phyloP scores from a whole-genome alignment of 768 basidiomycete species.

The Naematelia aurantialba region DNA sequence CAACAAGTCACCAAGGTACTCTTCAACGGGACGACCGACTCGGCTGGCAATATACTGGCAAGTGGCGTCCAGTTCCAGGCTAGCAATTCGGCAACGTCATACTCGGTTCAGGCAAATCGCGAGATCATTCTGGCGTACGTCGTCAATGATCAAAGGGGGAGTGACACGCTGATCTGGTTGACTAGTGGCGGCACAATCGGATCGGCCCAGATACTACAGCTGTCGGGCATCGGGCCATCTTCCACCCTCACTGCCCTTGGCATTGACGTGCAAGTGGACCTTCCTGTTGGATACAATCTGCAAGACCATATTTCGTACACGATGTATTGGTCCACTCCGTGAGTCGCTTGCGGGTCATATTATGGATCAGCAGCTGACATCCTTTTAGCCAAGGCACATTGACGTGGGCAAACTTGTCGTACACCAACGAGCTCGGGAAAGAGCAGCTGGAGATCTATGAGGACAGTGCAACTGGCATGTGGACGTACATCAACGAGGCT shows the following conservation, averaged over 20 bases:
- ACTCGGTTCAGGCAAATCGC: slow-evolving; percentile 59
- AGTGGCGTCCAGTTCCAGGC: slow-evolving; percentile 57
- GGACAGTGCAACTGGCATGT: slow-evolving; percentile 31
- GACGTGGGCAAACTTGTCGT: slow-evolving; percentile 35
- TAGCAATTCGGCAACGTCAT: slow-evolving; percentile 42
- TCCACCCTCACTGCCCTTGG: slow-evolving; percentile 57
- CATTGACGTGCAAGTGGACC: slow-evolving; percentile 61
- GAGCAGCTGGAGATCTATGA: slow-evolving; percentile 24
- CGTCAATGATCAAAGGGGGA: not conserved
- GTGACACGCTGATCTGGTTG: not conserved
- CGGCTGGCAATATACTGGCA: slow-evolving; percentile 51
- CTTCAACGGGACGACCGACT: slow-evolving; percentile 50
- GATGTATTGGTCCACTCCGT: slow-evolving; percentile 44
- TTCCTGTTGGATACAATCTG: slow-evolving; percentile 71
- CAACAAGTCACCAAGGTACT: slow-evolving; percentile 61
- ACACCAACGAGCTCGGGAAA: slow-evolving; percentile 5
- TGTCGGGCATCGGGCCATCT: slow-evolving; percentile 71
- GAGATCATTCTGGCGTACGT: slow-evolving; percentile 58
- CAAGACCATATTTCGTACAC: slow-evolving; percentile 59
- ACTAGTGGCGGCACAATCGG: slow-evolving; percentile 53
- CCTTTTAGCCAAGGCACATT: slow-evolving; percentile 23
- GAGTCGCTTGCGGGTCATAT: slow-evolving; percentile 11
- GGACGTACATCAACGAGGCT: slow-evolving; percentile 45
- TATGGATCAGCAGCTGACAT: slow-evolving; percentile 1
- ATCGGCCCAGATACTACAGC: slow-evolving; percentile 59